Base-by-base conservation (phyloP, 345 rosid genomes). In the Mangifera indica region DNA sequence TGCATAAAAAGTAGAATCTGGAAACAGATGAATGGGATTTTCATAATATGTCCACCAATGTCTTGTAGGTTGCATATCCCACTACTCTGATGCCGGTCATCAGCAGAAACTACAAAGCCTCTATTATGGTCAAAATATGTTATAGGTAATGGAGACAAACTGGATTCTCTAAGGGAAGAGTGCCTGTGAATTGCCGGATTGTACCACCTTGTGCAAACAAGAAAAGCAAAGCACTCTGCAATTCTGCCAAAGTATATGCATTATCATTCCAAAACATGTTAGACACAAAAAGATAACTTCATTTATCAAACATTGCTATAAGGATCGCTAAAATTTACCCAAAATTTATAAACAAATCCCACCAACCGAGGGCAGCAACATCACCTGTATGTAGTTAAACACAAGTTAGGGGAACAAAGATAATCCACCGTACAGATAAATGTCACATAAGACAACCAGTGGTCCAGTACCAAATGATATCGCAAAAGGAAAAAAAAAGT, bases 171-270 rank as follows among this genome's bases (percentile, higher is more conserved):
- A 53, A 81, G 25, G 29, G 77, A 81, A 61, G 87, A 76, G 76
- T 82, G 84, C 68, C 89, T 80, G 78, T 94, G 97, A 80, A 94
- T 94, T 73, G 86, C 87, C 49, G 95, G 98, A 72, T 94, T 94
- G 78, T 87, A 76, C 95, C 97, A 94, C 82, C 84, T 88, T 37
- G 91, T 88, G 79, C 97, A 91, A 48, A 90, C 93, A 71, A 94
- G 98, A 77, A 90, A 94, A 21, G 93, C 93, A 82, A 91, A 94
- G 74, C 96, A 87, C 84, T 94, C 93, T 25, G 98, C 97, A 79
- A 91, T 90, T 40, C 97, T 93, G 91, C 69, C 69, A 64, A 74
- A 70, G 59, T 53, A 74, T 64, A 67, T 1, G 34, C 18, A 63
- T 53, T 57, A 71, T 76, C 54, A 76, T 69, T 66, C 42, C 66